A percentile compares a stretch with the other conserved stretches of the same genome.
Conservation (phyloP, 2,329 filamentous ascomycete genomes). For the Colletotrichum euphorbiae region DNA sequence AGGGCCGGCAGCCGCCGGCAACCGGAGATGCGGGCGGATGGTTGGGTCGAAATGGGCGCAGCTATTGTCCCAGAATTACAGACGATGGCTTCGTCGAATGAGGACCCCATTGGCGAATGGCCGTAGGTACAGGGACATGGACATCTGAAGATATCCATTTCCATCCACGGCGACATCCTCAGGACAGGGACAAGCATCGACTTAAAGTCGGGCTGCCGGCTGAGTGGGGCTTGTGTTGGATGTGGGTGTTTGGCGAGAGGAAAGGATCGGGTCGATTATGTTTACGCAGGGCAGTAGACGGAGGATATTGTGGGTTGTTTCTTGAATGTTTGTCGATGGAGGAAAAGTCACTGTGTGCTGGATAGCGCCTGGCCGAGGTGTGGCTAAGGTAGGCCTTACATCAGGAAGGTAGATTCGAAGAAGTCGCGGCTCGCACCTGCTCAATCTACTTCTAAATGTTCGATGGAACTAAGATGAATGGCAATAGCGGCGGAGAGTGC, state of each 20-base stretch:
- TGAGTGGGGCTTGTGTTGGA: constrained; percentile 9
- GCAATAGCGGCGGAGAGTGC: neutral
- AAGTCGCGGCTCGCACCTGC: neutral
- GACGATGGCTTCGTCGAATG: neutral
- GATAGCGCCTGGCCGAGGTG: neutral
- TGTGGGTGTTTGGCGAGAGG: constrained; percentile 4
- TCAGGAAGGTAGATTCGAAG: too few species aligned
- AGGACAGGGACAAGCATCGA: constrained; percentile 25
- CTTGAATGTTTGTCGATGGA: too few species aligned
- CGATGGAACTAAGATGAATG: neutral
- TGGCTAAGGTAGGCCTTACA: neutral
- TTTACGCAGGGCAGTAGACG: neutral
- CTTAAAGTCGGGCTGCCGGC: constrained; percentile 29
- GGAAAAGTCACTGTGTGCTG: too few species aligned
- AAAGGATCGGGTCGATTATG: constrained; percentile 16
- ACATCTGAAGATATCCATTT: neutral
- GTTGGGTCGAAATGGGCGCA: constrained; percentile 33
- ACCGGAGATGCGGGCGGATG: constrained; percentile 19
- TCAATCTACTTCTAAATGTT: neutral
- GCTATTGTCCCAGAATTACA: neutral
- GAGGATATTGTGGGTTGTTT: neutral
- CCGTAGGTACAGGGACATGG: constrained; percentile 4
- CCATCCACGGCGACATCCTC: constrained; percentile 6
- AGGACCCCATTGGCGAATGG: neutral
- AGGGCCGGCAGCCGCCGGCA: too few species aligned